Conservation (phyloP, 768 basidiomycete genomes). For the Boletales sp. region DNA sequence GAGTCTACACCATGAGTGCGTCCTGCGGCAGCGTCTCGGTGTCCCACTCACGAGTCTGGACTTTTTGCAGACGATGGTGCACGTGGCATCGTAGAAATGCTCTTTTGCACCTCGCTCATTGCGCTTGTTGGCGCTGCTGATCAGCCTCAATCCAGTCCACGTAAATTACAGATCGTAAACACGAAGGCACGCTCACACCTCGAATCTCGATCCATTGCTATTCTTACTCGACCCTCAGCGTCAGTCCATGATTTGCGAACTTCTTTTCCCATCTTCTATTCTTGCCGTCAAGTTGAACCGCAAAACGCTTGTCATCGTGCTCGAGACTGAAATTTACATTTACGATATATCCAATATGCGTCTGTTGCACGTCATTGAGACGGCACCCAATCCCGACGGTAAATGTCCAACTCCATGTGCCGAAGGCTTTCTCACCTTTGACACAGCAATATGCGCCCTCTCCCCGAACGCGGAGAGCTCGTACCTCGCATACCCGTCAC, state of each 20-base stretch:
- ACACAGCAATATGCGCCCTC: conserved; percentile 87
- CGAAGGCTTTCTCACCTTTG: conserved; percentile 1
- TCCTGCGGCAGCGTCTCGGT: conserved; percentile 13
- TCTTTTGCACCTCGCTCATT: conserved; percentile 97
- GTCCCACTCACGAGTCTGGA: background rate
- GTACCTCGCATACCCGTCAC: conserved; percentile 95
- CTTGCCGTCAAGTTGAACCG: conserved; percentile 98
- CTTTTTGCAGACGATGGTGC: conserved; percentile 76
- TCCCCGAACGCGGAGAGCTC: conserved; percentile 92
- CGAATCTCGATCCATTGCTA: conserved; percentile 1
- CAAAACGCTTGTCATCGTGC: conserved; percentile 91
- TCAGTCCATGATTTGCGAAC: conserved; percentile 98
- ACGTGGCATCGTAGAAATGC: conserved; percentile 96
- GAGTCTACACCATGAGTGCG: conserved; percentile 93
- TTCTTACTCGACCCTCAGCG: conserved; percentile 46
- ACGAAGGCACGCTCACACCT: conserved; percentile 71
- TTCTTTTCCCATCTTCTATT: conserved; percentile 94
- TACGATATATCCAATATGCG: conserved; percentile 99
- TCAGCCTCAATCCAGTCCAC: conserved; percentile 83
- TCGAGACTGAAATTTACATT: conserved; percentile 98
- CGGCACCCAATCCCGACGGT: conserved; percentile 94
- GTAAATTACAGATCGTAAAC: conserved; percentile 96
- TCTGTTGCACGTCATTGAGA: conserved; percentile 95
- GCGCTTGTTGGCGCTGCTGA: conserved; percentile 96
- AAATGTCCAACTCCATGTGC: conserved; percentile 11